Evolutionary conservation across 78 protist species (phyloP).

Genomic region (Polysphondylium violaceum): DNA sequence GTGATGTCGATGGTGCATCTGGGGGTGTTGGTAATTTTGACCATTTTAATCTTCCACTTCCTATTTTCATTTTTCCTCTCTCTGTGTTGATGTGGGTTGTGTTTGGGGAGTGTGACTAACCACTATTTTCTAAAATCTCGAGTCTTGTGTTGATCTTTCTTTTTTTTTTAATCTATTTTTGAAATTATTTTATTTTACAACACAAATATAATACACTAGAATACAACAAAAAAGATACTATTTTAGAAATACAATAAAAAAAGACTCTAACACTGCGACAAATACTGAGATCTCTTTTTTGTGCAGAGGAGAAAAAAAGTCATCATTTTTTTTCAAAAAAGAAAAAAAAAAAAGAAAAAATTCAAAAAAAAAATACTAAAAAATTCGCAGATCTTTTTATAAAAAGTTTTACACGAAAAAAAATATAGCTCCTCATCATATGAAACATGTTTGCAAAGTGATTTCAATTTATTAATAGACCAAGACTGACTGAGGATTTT

Average conservation of each 20-base stretch:
- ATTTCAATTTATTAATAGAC: too few relatives aligned
- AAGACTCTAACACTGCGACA: too few relatives aligned
- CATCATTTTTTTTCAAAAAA: not conserved
- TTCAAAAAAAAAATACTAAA: not conserved
- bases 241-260: too few relatives aligned
- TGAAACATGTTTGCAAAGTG: too few relatives aligned
- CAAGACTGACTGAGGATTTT: not conserved
- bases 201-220: too few relatives aligned
- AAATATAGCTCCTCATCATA: too few relatives aligned
- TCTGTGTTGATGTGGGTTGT: too few relatives aligned
- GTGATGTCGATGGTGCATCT: constrained; percentile 27
- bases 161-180: not conserved
- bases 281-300: too few relatives aligned
- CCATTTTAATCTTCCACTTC: constrained; percentile 10
- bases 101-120: too few relatives aligned
- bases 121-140: not conserved
- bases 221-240: not conserved
- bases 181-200: too few relatives aligned
- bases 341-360: not conserved
- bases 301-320: not conserved
- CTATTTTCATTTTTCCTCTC: constrained; percentile 8
- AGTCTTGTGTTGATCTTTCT: not conserved
- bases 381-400: not conserved
- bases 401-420: too few relatives aligned
- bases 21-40: constrained; percentile 21